Conservation (phyloP, 352 stramenopile genomes). For the Pseudoperonospora humuli region DNA sequence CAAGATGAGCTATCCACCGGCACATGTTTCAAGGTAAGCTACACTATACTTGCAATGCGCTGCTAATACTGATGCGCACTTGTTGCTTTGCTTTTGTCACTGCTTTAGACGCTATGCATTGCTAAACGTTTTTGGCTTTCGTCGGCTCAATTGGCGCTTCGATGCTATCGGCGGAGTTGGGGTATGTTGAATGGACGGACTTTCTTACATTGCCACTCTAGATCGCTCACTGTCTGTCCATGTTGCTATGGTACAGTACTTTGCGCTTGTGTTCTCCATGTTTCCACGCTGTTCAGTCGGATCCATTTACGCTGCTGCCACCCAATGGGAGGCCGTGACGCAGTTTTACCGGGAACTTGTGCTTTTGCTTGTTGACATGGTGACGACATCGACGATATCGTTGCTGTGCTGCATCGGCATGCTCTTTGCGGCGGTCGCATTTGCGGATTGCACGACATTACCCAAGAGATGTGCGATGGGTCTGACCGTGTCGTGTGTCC, state of each 20-base stretch:
- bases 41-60: neutral
- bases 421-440: conserved; percentile 48
- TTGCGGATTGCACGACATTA: conserved; percentile 66
- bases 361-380: conserved; percentile 55
- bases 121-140: conserved; percentile 85
- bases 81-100: conserved; percentile 1
- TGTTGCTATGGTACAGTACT: conserved; percentile 72
- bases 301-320: conserved; percentile 53
- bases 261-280: conserved; percentile 87
- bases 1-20: conserved; percentile 75
- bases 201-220: neutral
- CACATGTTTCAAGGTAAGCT: conserved; percentile 58
- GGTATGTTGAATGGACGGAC: conserved; percentile 27
- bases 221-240: neutral
- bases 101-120: conserved; percentile 61
- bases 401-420: conserved; percentile 50
- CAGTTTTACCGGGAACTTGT: conserved; percentile 52
- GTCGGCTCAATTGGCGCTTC: conserved; percentile 90
- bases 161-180: conserved; percentile 86
- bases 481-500: conserved; percentile 37
- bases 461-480: conserved; percentile 51
- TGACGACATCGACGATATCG: conserved; percentile 71
- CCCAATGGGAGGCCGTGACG: conserved; percentile 30
- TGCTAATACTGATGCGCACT: conserved; percentile 1
- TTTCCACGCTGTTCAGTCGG: conserved; percentile 86